Percentiles rank a stretch among this genome's conserved stretches.
phyloP scores from a whole-genome alignment of 1,284 basidiomycete genomes.

The Paramarasmius palmivorus region DNA sequence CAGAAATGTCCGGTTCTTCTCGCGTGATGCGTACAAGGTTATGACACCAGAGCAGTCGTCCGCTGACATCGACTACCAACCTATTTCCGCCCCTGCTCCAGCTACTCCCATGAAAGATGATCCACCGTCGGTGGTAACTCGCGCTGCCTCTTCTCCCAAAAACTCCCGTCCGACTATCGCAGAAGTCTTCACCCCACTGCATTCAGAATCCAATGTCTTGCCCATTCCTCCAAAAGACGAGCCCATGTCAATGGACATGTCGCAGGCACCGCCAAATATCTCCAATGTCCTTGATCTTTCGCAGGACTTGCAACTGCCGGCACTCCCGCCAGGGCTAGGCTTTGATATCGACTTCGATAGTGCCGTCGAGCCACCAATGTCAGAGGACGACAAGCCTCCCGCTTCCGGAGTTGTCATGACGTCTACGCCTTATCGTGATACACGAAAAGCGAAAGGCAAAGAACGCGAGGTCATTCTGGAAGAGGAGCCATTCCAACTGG shows the following conservation, averaged over 20 bases:
- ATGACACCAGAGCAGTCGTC: slow-evolving; percentile 61
- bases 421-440: slow-evolving; percentile 33
- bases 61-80: slow-evolving; percentile 39
- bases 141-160: slow-evolving; percentile 30
- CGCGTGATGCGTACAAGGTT: slow-evolving; percentile 62
- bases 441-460: slow-evolving; percentile 31
- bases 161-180: slow-evolving; percentile 35
- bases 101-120: neutral
- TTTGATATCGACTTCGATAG: slow-evolving; percentile 41
- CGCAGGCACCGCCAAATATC: slow-evolving; percentile 29
- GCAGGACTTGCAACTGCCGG: slow-evolving; percentile 48
- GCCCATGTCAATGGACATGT: neutral
- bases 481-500: slow-evolving; percentile 12
- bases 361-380: slow-evolving; percentile 44
- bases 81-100: slow-evolving; percentile 15
- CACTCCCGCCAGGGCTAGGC: slow-evolving; percentile 41
- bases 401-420: slow-evolving; percentile 20
- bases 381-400: slow-evolving; percentile 21
- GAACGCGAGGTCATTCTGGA: slow-evolving; percentile 5
- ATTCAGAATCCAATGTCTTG: slow-evolving; percentile 15
- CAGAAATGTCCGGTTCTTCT: slow-evolving; percentile 73
- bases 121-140: slow-evolving; percentile 23
- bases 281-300: slow-evolving; percentile 57
- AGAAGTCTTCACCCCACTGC: slow-evolving; percentile 43
- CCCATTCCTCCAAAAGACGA: slow-evolving; percentile 12